These are phyloP conservation scores for Wickerhamiella musiphila DNA, from an alignment of 805 yeast genomes.

Conservation along the genomic window DNA sequence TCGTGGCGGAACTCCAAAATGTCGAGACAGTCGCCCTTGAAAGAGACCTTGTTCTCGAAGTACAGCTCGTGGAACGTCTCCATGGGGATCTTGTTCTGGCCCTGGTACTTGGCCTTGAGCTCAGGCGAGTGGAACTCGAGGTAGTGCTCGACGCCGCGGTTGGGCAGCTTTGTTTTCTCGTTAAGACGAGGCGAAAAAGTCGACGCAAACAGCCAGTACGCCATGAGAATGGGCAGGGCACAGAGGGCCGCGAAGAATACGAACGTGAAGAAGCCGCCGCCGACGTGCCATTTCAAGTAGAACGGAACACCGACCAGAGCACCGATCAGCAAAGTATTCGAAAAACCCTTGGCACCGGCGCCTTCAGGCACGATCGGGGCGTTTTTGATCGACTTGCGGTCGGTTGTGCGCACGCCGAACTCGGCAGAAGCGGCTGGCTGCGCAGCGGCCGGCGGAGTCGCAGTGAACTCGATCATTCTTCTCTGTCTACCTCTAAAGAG, in stretches of 20 bases:
- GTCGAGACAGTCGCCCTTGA: slow-evolving; percentile 78
- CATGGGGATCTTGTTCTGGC: slow-evolving; percentile 67
- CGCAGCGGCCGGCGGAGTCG: slow-evolving; percentile 39
- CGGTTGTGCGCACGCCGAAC: slow-evolving; percentile 27
- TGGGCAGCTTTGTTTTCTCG: slow-evolving; percentile 59
- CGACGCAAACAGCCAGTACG: slow-evolving; percentile 67
- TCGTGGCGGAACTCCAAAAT: slow-evolving; percentile 76
- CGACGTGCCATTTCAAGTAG: slow-evolving; percentile 44
- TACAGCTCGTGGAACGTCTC: slow-evolving; percentile 82
- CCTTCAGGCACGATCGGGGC: slow-evolving; percentile 88
- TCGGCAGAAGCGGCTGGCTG: slow-evolving; percentile 27
- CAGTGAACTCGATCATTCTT: slow-evolving; percentile 34
- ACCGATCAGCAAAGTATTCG: slow-evolving; percentile 36
- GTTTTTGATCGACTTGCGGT: slow-evolving; percentile 59
- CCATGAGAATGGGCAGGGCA: slow-evolving; percentile 56
- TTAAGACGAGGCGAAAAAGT: slow-evolving; percentile 67
- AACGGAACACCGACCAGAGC: slow-evolving; percentile 42
- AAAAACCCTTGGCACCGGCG: slow-evolving; percentile 63
- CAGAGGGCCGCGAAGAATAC: slow-evolving; percentile 37
- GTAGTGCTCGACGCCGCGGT: slow-evolving; percentile 61
- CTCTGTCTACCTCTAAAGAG: too few relatives aligned
- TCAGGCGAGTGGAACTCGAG: slow-evolving; percentile 65
- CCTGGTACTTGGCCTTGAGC: slow-evolving; percentile 49
- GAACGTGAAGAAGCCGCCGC: slow-evolving; percentile 52
- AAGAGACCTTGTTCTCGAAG: slow-evolving; percentile 67